Evolutionary conservation across 202 grass and related monocot genomes (phyloP).

Genomic region (Sporobolus alterniflorus): DNA sequence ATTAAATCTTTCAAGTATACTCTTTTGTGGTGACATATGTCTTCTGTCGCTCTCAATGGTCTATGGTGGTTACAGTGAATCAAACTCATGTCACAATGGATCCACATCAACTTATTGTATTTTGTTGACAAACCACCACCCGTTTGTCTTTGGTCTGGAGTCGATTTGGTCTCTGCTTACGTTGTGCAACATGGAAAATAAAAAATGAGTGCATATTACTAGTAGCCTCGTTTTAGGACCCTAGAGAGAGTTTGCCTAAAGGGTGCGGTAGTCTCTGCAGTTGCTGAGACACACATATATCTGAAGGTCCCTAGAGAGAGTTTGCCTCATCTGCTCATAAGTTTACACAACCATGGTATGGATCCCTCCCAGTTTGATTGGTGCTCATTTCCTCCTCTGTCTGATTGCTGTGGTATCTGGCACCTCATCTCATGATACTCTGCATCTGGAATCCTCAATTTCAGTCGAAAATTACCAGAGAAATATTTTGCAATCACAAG

Average conservation of each 20-base stretch:
- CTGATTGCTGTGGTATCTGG: background rate
- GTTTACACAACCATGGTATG: background rate
- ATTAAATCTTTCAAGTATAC: background rate
- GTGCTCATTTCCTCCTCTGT: conserved; percentile 3
- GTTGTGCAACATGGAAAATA: background rate
- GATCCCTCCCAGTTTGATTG: background rate
- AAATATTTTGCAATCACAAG: background rate
- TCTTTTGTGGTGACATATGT: background rate
- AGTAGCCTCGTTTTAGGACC: background rate
- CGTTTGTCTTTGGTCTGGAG: background rate
- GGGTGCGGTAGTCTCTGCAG: background rate
- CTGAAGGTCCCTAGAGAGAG: background rate
- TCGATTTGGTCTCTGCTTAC: background rate
- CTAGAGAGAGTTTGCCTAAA: too few relatives aligned
- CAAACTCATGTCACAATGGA: background rate
- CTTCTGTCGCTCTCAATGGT: background rate
- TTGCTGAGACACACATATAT: background rate
- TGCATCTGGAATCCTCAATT: background rate
- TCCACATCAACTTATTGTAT: background rate
- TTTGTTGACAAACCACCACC: background rate
- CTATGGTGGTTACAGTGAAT: background rate
- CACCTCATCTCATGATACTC: background rate
- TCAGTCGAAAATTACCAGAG: background rate
- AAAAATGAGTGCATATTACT: background rate
- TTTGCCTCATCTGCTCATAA: background rate